Evolutionary conservation across 768 basidiomycete genomes (phyloP).

Genomic region (Gloeophyllum trabeum): DNA sequence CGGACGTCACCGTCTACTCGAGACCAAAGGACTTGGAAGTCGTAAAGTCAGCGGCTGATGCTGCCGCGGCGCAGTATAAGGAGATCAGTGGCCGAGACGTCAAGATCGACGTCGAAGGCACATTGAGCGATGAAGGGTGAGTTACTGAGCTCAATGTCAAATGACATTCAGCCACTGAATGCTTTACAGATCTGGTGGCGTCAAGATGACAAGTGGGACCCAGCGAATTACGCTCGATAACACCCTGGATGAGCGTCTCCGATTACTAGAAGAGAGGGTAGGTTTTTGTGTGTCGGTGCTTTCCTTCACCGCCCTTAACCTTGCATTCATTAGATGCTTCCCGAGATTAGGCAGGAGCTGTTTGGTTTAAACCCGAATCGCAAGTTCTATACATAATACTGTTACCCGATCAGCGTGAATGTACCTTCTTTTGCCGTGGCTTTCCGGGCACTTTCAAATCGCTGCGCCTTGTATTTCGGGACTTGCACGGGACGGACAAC

Average conservation of each 20-base stretch:
- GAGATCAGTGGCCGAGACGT: slow-evolving; percentile 68
- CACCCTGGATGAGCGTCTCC: slow-evolving; percentile 84
- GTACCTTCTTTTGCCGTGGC: no score
- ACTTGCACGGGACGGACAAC: no score
- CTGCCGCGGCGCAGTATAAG: slow-evolving; percentile 57
- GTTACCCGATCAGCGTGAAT: no score
- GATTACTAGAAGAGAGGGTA: slow-evolving; percentile 83
- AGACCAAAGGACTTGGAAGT: slow-evolving; percentile 57
- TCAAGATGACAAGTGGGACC: slow-evolving; percentile 62
- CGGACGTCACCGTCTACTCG: slow-evolving; percentile 50
- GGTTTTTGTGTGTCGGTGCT: slow-evolving; percentile 11
- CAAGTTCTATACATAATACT: slow-evolving; percentile 79
- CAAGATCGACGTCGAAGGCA: slow-evolving; percentile 45
- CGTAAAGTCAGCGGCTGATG: slow-evolving; percentile 50
- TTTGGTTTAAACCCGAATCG: slow-evolving; percentile 89
- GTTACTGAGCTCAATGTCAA: slow-evolving; percentile 7
- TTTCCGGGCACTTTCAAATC: no score
- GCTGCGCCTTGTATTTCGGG: no score
- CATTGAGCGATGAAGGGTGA: slow-evolving; percentile 59
- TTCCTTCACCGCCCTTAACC: neutral
- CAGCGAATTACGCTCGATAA: slow-evolving; percentile 87
- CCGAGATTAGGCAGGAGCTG: slow-evolving; percentile 82
- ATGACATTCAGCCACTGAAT: slow-evolving; percentile 1
- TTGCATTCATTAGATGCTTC: slow-evolving; percentile 69
- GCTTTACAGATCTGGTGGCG: slow-evolving; percentile 63